A percentile compares a stretch with the other conserved stretches of the same genome.
These are phyloP conservation scores for Tolypocladium guangdongense DNA, from an alignment of 2,329 filamentous ascomycete species.

Conservation along the genomic window DNA sequence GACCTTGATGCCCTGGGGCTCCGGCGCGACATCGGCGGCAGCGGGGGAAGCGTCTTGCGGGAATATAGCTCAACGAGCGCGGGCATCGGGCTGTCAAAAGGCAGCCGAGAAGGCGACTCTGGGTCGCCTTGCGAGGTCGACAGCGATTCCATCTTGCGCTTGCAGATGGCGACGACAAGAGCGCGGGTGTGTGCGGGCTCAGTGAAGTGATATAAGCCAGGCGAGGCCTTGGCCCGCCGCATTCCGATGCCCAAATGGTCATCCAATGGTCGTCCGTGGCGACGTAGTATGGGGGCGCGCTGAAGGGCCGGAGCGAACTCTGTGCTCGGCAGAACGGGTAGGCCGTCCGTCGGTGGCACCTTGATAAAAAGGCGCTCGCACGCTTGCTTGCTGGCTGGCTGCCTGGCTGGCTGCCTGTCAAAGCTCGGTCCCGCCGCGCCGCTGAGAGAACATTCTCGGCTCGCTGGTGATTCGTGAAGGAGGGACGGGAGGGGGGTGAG, in stretches of 20 bases:
- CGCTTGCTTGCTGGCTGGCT: background rate
- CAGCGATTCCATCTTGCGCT: background rate
- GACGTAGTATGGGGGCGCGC: background rate
- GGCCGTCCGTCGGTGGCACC: background rate
- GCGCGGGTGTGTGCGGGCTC: background rate
- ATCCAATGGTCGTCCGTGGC: background rate
- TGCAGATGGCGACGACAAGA: background rate
- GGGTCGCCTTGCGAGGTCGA: background rate
- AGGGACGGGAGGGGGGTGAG: background rate
- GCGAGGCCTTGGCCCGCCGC: background rate
- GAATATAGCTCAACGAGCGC: slow-evolving; percentile 7
- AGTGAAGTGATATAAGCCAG: background rate
- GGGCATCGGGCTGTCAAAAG: slow-evolving; percentile 1
- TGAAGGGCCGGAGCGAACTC: background rate
- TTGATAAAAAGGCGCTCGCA: background rate
- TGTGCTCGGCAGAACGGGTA: background rate
- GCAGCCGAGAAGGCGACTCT: background rate
- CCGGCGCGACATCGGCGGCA: slow-evolving; percentile 5
- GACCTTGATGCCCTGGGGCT: background rate
- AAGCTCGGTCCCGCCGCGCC: background rate
- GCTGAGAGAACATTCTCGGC: background rate
- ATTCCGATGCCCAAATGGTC: background rate
- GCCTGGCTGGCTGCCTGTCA: background rate
- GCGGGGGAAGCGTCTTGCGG: slow-evolving; percentile 9
- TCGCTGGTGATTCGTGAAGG: background rate